Evolutionary conservation across 257 asterid genomes (phyloP).

Genomic region (Solanum bukasovii): DNA sequence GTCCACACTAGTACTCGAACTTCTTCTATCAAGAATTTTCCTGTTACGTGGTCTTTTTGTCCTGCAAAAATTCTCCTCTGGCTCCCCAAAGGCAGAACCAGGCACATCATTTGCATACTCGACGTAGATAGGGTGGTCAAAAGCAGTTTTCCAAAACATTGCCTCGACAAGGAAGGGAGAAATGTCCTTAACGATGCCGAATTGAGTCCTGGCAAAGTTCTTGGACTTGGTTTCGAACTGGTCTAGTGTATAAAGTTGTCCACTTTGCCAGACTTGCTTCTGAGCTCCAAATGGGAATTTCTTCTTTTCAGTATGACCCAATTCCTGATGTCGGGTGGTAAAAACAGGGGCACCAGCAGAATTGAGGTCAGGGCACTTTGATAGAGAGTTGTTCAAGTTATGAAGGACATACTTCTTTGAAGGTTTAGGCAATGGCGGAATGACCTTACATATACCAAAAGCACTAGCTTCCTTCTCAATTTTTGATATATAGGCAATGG

Average conservation of each 20-base stretch:
- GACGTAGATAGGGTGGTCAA: conserved; percentile 75
- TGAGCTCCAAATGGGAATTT: conserved; percentile 28
- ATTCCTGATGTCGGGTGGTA: conserved; percentile 89
- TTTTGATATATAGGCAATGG: conserved; percentile 91
- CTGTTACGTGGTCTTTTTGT: conserved; percentile 60
- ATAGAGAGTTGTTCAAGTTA: conserved; percentile 78
- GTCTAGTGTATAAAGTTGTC: conserved; percentile 81
- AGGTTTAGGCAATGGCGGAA: conserved; percentile 92
- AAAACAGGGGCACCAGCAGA: conserved; percentile 36
- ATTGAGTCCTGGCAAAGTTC: conserved; percentile 56
- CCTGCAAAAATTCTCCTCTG: conserved; percentile 57
- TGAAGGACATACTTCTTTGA: conserved; percentile 70
- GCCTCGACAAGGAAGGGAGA: conserved; percentile 67
- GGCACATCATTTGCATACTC: conserved; percentile 99
- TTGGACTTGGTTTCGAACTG: conserved; percentile 88
- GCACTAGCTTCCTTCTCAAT: conserved; percentile 94
- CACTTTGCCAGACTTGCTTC: conserved; percentile 98
- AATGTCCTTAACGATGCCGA: conserved; percentile 66
- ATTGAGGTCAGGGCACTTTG: conserved; percentile 62
- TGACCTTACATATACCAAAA: conserved; percentile 91
- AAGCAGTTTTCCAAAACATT: conserved; percentile 85
- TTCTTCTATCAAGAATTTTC: conserved; percentile 53
- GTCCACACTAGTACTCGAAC: conserved; percentile 17
- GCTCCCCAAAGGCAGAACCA: conserved; percentile 87
- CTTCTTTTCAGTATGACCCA: conserved; percentile 61